Conservation (phyloP, 2,329 filamentous ascomycete species). For the Monilinia fructicola region DNA sequence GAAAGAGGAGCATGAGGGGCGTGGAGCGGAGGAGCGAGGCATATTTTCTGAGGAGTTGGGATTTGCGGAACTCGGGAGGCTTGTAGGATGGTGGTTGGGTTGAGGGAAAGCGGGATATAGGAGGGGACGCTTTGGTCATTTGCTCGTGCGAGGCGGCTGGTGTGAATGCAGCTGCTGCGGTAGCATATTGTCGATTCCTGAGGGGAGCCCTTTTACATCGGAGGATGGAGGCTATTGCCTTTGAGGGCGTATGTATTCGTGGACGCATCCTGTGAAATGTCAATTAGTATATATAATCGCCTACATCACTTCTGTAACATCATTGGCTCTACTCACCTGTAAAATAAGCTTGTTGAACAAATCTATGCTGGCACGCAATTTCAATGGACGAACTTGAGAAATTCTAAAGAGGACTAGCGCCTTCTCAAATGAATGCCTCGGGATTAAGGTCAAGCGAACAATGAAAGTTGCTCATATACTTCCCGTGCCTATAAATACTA, state of each 20-base stretch:
- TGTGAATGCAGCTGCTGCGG: slow-evolving; percentile 51
- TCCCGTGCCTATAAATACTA: too few relatives aligned
- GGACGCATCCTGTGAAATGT: slow-evolving; percentile 50
- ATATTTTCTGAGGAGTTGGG: slow-evolving; percentile 78
- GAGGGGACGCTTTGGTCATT: slow-evolving; percentile 44
- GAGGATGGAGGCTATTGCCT: slow-evolving; percentile 36
- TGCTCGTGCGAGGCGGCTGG: slow-evolving; percentile 50
- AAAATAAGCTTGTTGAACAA: slow-evolving; percentile 18
- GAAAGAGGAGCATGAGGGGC: slow-evolving; percentile 68
- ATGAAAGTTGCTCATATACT: neutral
- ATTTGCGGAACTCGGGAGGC: slow-evolving; percentile 82
- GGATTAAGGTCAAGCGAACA: neutral
- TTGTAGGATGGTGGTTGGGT: slow-evolving; percentile 87
- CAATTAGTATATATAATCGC: slow-evolving; percentile 3
- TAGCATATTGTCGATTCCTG: slow-evolving; percentile 49
- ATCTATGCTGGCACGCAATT: slow-evolving; percentile 7
- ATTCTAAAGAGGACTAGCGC: slow-evolving; percentile 33
- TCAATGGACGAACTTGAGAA: slow-evolving; percentile 26
- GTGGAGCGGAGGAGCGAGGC: slow-evolving; percentile 70
- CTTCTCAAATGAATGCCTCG: neutral
- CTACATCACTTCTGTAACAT: neutral
- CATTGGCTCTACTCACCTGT: slow-evolving; percentile 26
- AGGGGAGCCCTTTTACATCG: slow-evolving; percentile 42
- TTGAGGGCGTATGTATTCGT: slow-evolving; percentile 43
- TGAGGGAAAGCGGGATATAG: slow-evolving; percentile 49